phyloP scores from a whole-genome alignment of 345 rosid species.

The Sonneratia alba region DNA sequence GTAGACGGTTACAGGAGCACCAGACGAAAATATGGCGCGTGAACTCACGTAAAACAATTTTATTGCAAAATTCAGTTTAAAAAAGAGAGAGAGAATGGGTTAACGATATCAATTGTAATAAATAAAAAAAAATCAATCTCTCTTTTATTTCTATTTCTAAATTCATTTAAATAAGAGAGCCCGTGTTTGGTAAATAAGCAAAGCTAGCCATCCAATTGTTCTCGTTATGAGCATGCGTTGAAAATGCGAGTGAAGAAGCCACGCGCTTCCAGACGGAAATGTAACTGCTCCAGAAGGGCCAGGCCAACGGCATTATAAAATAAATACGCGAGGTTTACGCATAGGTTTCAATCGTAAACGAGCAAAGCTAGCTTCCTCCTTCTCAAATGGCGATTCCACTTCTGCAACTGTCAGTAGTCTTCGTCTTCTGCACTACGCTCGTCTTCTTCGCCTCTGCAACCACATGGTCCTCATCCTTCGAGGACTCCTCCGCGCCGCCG shows the following conservation, averaged over 20 bases:
- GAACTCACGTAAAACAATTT: too few relatives aligned
- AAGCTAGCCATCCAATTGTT: background rate
- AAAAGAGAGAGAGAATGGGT: too few relatives aligned
- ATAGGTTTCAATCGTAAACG: background rate
- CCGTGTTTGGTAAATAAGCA: too few relatives aligned
- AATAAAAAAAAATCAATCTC: too few relatives aligned
- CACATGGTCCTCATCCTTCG: background rate
- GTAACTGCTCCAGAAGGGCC: background rate
- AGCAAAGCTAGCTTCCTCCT: background rate
- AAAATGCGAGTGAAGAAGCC: background rate
- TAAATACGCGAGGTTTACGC: background rate
- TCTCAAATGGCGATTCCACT: constrained; percentile 7
- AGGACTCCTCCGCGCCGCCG: constrained; percentile 2
- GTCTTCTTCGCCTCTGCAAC: background rate
- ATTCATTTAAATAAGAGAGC: too few relatives aligned
- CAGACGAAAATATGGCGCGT: background rate
- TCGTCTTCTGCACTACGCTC: background rate
- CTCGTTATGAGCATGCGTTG: background rate
- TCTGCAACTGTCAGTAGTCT: constrained; percentile 1
- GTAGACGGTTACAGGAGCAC: background rate
- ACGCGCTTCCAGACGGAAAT: background rate
- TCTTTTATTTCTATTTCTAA: too few relatives aligned
- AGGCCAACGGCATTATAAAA: background rate
- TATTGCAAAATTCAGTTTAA: too few relatives aligned
- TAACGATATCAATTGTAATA: too few relatives aligned